Conservation (phyloP, 2,329 filamentous ascomycete species). For the Microcyclosporella mali region DNA sequence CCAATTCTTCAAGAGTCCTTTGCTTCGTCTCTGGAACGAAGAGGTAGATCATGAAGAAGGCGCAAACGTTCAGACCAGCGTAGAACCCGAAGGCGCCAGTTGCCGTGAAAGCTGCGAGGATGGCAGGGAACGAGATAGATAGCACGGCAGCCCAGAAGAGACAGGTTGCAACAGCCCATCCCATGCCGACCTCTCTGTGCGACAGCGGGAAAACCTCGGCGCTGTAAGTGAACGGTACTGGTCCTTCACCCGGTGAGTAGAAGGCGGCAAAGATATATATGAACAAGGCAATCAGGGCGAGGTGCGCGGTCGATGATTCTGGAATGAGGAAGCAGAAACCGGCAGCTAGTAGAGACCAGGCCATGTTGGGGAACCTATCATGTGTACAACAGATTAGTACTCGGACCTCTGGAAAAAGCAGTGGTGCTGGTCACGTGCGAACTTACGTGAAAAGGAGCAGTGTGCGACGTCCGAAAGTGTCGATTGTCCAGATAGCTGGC, state of each 20-base stretch:
- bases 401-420: too few relatives aligned
- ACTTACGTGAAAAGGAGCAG: constrained; percentile 33
- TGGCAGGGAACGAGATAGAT: constrained; percentile 46
- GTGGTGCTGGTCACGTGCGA: too few relatives aligned
- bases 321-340: constrained; percentile 38
- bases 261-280: constrained; percentile 49
- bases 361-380: constrained; percentile 40
- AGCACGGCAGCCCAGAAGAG: constrained; percentile 50
- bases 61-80: constrained; percentile 49
- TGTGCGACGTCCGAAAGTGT: constrained; percentile 31
- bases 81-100: constrained; percentile 55
- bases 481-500: constrained; percentile 33
- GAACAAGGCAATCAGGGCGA: constrained; percentile 39
- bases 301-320: constrained; percentile 36
- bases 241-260: constrained; percentile 40
- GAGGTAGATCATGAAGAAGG: constrained; percentile 46
- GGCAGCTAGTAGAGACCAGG: constrained; percentile 45
- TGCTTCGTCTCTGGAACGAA: constrained; percentile 49
- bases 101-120: constrained; percentile 44
- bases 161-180: constrained; percentile 61
- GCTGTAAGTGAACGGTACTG: constrained; percentile 62
- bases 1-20: constrained; percentile 42
- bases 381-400: too few relatives aligned
- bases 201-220: constrained; percentile 66
- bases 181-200: constrained; percentile 67